Evolutionary conservation across 768 basidiomycete genomes (phyloP), one percentile per base, ranked within the genome.

Genomic region (Rhodocollybia butyracea): DNA sequence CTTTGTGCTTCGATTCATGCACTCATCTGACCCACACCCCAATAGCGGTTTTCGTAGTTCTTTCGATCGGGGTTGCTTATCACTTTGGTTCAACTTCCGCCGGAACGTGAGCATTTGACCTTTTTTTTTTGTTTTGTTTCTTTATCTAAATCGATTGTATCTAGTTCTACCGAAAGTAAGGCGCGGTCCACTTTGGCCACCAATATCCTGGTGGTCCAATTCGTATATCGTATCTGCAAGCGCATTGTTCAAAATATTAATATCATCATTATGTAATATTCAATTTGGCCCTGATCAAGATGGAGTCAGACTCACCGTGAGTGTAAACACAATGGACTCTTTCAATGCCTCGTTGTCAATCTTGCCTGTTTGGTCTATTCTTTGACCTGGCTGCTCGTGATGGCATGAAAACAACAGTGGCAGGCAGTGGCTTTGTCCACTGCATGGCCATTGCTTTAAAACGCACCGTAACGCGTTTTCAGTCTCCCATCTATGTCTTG

Each of bases 21-120:
- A 27, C 39, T 24, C 21, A 45, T 34, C 21, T 43, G 22, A 29
- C 11, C 34, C 32, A 40, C 39, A 19, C 21, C n/a, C 39, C 6
- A 24, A 12, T 60, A 96, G 94, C 59, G 97, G 97, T 15, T 99
- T 98, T 79, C 82, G 94, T 46, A 94, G 92, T 68, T 94, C 91
- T 63, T 99, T 98, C 70, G 97, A 99, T 70, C 81, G 96, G 58
- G 97, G 97, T 7, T 97, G 97, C 63, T 70, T 99, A 30, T 97
- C 95, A 32, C 76, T 97, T 17, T 95, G 94, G 88, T 96, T 98
- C 74, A 94, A 92, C 72, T 97, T 96, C 81, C 85, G 92, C 40
- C 86, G 92, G 53, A 94, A 92, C 70, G 92, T 94, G 68, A 74
- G 91, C 76, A 7, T 36, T 41, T n/a, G n/a, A 31, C 17, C 21